Evolutionary conservation across 305 asterid species (phyloP), one percentile per base, ranked within the genome.

Genomic region (Rubia peregrina): DNA sequence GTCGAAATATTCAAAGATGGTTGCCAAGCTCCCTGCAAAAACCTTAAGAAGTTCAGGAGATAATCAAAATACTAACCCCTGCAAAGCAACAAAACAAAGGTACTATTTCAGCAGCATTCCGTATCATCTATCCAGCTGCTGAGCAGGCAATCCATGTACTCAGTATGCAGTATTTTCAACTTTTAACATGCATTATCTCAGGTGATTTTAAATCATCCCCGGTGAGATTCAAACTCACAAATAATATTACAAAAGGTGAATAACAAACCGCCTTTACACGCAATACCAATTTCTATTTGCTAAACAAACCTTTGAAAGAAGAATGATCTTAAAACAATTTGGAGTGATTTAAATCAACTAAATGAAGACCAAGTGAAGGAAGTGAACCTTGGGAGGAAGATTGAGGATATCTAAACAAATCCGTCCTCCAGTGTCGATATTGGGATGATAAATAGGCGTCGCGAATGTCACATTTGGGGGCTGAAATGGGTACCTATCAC

Each of bases 331-430:
- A 17, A 6, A 61, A 33, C 41, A 26, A 6, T 30, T 30, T 61
- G 48, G 7, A 38, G 67, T 63, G 36, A 36, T 5, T 0, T 38
- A 14, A 10, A n/a, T 48, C 4, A 12, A 33, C 36, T 6, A 44
- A 36, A 33, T 10, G 43, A 42, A 65, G 22, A 41, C 55, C 36
- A 9, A 19, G 7, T 24, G 36, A 24, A 24, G 10, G 65, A 17
- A 24, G 44, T 57, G 7, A 30, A 89, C 97, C 97, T 91, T 91
- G 7, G 97, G 97, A 70, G 97, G 97, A 72, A 91, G 95, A 81
- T 89, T 89, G 75, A 91, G 95, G 78, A 91, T 89, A 83, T 91
- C 96, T 85, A 91, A 79, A 82, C 97, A 91, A 85, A 91, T 91
- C 69, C 97, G 90, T 19, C 97, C 97, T 63, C 95, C 97, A 17